Percentiles rank a stretch among this genome's conserved stretches.
Evolutionary conservation across 192 early-diverging fungal genomes (phyloP).

Genomic region (Linnemannia schmuckeri): DNA sequence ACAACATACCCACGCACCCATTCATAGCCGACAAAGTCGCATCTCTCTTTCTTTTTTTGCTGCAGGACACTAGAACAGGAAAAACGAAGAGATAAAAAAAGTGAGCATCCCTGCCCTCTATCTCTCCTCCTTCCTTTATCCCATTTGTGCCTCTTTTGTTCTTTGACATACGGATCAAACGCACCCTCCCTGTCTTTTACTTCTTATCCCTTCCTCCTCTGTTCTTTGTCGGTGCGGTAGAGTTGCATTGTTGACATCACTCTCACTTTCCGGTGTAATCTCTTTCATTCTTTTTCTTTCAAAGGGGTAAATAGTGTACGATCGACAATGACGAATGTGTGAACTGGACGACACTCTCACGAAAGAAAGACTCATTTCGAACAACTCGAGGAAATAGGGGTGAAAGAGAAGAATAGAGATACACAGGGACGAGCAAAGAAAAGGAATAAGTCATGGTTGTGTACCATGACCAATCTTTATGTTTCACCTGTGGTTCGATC

Average conservation of each 20-base stretch:
- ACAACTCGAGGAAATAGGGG: too few relatives aligned
- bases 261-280: too few relatives aligned
- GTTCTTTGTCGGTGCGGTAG: too few relatives aligned
- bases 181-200: not conserved
- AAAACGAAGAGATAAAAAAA: not conserved
- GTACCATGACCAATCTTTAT: not conserved
- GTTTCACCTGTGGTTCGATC: not conserved
- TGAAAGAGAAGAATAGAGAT: too few relatives aligned
- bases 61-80: not conserved
- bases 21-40: not conserved
- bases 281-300: too few relatives aligned
- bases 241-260: too few relatives aligned
- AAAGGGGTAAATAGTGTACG: not conserved
- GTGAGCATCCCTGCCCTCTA: not conserved
- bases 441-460: too few relatives aligned
- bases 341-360: not conserved
- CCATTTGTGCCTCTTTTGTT: not conserved
- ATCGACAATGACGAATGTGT: not conserved
- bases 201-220: not conserved
- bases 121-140: not conserved
- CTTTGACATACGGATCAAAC: not conserved
- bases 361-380: too few relatives aligned
- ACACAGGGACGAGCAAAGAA: too few relatives aligned
- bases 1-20: conserved; percentile 3
- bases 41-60: not conserved